phyloP scores from a whole-genome alignment of 2,329 filamentous ascomycete species.

The Elsinoe perseae region DNA sequence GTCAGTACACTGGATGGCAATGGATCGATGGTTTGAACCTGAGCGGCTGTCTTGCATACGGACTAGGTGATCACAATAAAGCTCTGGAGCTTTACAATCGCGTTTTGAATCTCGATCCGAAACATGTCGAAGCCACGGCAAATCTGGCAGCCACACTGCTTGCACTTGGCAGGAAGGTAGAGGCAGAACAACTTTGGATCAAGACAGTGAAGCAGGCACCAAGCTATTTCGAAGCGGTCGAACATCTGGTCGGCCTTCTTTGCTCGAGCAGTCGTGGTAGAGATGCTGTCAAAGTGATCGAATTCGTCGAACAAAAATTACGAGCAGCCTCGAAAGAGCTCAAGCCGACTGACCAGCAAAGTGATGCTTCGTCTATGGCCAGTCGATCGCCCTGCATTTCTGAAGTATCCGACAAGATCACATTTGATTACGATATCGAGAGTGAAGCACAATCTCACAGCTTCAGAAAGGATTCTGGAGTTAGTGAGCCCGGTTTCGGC shows the following conservation, averaged over 20 bases:
- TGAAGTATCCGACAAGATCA: slow-evolving; percentile 48
- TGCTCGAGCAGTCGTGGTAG: slow-evolving; percentile 72
- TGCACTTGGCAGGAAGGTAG: slow-evolving; percentile 69
- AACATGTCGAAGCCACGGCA: slow-evolving; percentile 84
- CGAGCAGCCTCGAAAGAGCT: slow-evolving; percentile 32
- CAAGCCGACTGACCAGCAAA: slow-evolving; percentile 46
- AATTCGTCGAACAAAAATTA: slow-evolving; percentile 70
- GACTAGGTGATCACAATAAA: slow-evolving; percentile 73
- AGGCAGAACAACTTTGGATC: slow-evolving; percentile 81
- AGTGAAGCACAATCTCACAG: slow-evolving; percentile 26
- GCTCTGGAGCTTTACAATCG: slow-evolving; percentile 67
- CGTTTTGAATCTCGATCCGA: slow-evolving; percentile 52
- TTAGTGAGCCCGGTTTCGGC: slow-evolving; percentile 53
- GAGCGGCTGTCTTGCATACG: slow-evolving; percentile 86
- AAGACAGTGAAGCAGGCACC: slow-evolving; percentile 76
- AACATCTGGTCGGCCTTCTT: slow-evolving; percentile 82
- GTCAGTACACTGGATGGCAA: slow-evolving; percentile 70
- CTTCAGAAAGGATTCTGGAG: slow-evolving; percentile 26
- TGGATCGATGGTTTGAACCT: slow-evolving; percentile 93
- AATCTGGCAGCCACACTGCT: slow-evolving; percentile 87
- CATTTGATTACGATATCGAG: slow-evolving; percentile 50
- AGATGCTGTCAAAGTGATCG: slow-evolving; percentile 82
- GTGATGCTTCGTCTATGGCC: slow-evolving; percentile 49
- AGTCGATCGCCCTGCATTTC: slow-evolving; percentile 49
- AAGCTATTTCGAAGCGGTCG: slow-evolving; percentile 86